Evolutionary conservation across 768 basidiomycete species (phyloP), one percentile per base, ranked within the genome.

Genomic region (Hypholoma fasciculare): DNA sequence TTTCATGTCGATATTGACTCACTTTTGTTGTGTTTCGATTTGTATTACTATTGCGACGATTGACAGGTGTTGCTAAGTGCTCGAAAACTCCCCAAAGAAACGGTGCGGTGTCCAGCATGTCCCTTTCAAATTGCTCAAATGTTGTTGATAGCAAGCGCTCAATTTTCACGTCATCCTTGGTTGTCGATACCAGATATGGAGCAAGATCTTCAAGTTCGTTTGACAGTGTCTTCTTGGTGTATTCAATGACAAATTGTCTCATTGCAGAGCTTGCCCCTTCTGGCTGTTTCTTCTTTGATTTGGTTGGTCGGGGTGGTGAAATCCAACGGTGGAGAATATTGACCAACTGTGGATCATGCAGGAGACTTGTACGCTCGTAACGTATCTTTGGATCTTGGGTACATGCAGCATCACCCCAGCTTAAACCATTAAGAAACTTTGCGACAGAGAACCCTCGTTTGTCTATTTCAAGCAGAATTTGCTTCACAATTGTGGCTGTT

Each of bases 11-110:
- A 37, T 12, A 19, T 39, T 42, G 6, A 16, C 13, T 47, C 30
- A 27, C 38, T 52, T 47, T 44, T 16, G 43, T 17, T 44, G 16
- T 49, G 16, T 40, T 20, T 34, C 34, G 61, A 58, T 20, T 66
- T 57, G 30, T 58, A 57, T 49, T 72, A 69, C 16, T 58, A 34
- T 4, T 47, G 56, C 39, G 63, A 67, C 27, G 49, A 46, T 34
- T 20, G 26, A 17, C 47, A 19, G 40, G 37, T 17, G 26, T 34
- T 6, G 13, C n/a, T 9, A 34, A n/a, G 8, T 16, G 16, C 19
- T 49, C 17, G n/a, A 49, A n/a, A 7, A 49, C 26, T 14, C n/a
- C 27, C 48, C 48, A 49, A 30, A 49, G 20, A 49, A 30, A 7
- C 3, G 48, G 48, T 49, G 48, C 48, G 19, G 8, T n/a, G 19